Percentiles rank a stretch among this genome's conserved stretches.
Evolutionary conservation across 768 basidiomycete genomes (phyloP).

Genomic region (Arthromyces matolae): DNA sequence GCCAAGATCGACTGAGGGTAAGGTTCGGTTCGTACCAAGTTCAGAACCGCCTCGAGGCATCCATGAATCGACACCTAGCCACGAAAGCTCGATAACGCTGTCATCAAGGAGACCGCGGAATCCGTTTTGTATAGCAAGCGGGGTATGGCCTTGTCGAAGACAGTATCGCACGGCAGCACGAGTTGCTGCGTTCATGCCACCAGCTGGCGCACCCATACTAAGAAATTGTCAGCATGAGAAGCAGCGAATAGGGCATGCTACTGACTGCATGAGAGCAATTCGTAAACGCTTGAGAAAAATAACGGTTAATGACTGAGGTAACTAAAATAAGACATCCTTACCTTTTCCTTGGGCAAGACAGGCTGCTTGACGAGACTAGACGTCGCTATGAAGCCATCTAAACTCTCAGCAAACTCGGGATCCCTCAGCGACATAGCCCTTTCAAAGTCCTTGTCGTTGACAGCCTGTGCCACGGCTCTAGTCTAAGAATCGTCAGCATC

Average conservation of each 20-base stretch:
- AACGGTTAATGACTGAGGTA: conserved; percentile 6
- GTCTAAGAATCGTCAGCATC: conserved; percentile 48
- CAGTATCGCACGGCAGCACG: conserved; percentile 94
- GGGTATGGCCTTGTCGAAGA: conserved; percentile 84
- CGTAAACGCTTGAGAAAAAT: conserved; percentile 57
- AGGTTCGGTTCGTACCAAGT: conserved; percentile 89
- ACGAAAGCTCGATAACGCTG: conserved; percentile 79
- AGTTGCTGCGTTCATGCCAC: conserved; percentile 98
- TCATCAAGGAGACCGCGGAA: conserved; percentile 94
- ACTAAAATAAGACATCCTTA: conserved; percentile 19
- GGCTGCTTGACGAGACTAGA: conserved; percentile 56
- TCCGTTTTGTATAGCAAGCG: conserved; percentile 93
- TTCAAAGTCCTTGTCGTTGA: conserved; percentile 77
- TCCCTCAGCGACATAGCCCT: conserved; percentile 88
- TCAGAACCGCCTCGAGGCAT: conserved; percentile 95
- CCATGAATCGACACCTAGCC: conserved; percentile 98
- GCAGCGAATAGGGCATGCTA: conserved; percentile 2
- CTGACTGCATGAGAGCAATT: conserved; percentile 82
- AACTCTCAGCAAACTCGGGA: conserved; percentile 83
- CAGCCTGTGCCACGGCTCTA: conserved; percentile 77
- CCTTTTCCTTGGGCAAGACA: conserved; percentile 49
- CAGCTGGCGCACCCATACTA: conserved; percentile 95
- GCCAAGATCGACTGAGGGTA: conserved; percentile 86
- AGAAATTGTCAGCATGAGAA: conserved; percentile 1
- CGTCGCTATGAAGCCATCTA: conserved; percentile 80